phyloP scores from a whole-genome alignment of 2,329 filamentous ascomycete species.

The Pestalotiopsis sp. region DNA sequence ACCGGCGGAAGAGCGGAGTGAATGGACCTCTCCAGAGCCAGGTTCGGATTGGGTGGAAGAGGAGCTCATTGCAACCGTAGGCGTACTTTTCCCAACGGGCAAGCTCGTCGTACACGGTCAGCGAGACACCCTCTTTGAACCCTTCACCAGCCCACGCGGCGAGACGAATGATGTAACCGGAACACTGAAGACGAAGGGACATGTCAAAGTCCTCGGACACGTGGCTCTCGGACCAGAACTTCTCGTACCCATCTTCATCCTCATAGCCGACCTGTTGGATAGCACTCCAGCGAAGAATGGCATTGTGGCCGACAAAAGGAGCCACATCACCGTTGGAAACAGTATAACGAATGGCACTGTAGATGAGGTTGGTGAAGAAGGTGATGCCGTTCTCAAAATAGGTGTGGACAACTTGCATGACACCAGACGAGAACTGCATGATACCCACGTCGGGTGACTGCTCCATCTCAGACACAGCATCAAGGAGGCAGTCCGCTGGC shows the following conservation, averaged over 20 bases:
- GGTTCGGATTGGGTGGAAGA: conserved; percentile 66
- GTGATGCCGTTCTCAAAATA: conserved; percentile 74
- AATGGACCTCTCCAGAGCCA: conserved; percentile 67
- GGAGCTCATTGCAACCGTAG: conserved; percentile 70
- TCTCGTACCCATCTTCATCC: conserved; percentile 60
- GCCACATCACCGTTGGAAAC: conserved; percentile 73
- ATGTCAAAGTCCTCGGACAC: conserved; percentile 82
- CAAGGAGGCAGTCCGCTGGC: conserved; percentile 67
- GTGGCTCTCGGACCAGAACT: conserved; percentile 75
- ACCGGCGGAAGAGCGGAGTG: conserved; percentile 63
- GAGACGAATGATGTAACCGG: conserved; percentile 68
- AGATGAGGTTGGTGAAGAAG: conserved; percentile 79
- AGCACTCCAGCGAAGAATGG: conserved; percentile 70
- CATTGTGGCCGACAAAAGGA: conserved; percentile 79
- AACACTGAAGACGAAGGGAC: conserved; percentile 69
- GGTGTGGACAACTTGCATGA: conserved; percentile 74
- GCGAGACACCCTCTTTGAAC: conserved; percentile 74
- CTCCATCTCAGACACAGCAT: conserved; percentile 73
- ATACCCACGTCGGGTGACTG: conserved; percentile 70
- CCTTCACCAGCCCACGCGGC: conserved; percentile 69
- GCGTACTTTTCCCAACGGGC: conserved; percentile 75
- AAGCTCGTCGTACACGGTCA: conserved; percentile 74
- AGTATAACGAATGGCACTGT: conserved; percentile 70
- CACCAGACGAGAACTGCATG: conserved; percentile 71
- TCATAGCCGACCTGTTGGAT: conserved; percentile 59